These are phyloP conservation scores for Euphorbia lathyris DNA, from an alignment of 345 rosid species.

Conservation along the genomic window DNA sequence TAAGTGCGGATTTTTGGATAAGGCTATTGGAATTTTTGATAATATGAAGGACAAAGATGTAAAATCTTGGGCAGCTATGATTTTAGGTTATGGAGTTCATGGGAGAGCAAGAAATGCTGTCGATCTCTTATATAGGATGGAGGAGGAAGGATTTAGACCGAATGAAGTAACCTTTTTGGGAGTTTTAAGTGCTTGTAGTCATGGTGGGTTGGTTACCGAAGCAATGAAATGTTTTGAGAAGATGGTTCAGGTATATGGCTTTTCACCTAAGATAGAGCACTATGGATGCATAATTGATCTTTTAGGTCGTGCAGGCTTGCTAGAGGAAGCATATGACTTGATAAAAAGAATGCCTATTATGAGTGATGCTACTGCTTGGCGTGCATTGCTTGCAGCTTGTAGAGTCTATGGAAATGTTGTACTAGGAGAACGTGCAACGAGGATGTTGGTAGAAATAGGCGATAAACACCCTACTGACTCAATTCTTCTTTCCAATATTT, in stretches of 20 bases:
- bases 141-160: slow-evolving; percentile 43
- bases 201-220: slow-evolving; percentile 53
- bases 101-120: slow-evolving; percentile 54
- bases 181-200: slow-evolving; percentile 63
- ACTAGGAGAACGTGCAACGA: slow-evolving; percentile 42
- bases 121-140: slow-evolving; percentile 47
- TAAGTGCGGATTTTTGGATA: slow-evolving; percentile 50
- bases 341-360: slow-evolving; percentile 45
- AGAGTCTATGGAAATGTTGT: slow-evolving; percentile 51
- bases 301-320: slow-evolving; percentile 60
- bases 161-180: slow-evolving; percentile 64
- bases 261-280: slow-evolving; percentile 53
- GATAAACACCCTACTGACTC: slow-evolving; percentile 50
- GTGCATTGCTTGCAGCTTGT: slow-evolving; percentile 64
- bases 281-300: slow-evolving; percentile 66
- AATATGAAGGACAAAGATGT: slow-evolving; percentile 53
- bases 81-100: slow-evolving; percentile 52
- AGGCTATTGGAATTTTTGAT: slow-evolving; percentile 42
- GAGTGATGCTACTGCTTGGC: slow-evolving; percentile 58
- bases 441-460: slow-evolving; percentile 38
- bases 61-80: slow-evolving; percentile 59
- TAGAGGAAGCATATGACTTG: slow-evolving; percentile 52
- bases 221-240: slow-evolving; percentile 46
- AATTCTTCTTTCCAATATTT: slow-evolving; percentile 48
- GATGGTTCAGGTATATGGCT: slow-evolving; percentile 46